Percentiles rank a stretch among this genome's conserved stretches.
Conservation (phyloP, 129 eudicot species). For the Flaveria trinervia region DNA sequence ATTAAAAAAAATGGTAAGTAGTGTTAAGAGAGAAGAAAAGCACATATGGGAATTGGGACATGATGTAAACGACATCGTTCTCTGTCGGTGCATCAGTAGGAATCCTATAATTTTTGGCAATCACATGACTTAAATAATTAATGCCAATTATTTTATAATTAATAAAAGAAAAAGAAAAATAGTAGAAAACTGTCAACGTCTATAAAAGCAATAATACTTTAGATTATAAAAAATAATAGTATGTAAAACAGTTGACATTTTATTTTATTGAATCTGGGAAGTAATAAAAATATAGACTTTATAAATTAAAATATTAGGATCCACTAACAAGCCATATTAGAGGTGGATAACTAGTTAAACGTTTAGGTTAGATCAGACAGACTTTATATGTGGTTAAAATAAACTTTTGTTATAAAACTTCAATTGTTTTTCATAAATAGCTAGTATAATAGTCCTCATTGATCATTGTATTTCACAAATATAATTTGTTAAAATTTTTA, state of each 20-base stretch:
- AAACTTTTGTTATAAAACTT: too few species aligned
- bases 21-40: background rate
- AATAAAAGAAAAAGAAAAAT: background rate
- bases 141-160: background rate
- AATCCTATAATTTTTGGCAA: slow-evolving; percentile 18
- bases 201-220: slow-evolving; percentile 12
- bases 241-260: background rate
- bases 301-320: too few species aligned
- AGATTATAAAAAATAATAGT: background rate
- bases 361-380: too few species aligned
- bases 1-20: background rate
- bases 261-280: background rate
- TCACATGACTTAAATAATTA: slow-evolving; percentile 26
- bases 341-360: too few species aligned
- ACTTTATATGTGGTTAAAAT: too few species aligned
- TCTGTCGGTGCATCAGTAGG: slow-evolving; percentile 26
- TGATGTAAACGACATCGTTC: background rate
- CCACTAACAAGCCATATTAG: too few species aligned
- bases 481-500: too few species aligned
- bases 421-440: too few species aligned
- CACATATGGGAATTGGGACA: background rate
- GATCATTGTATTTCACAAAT: too few species aligned
- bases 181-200: slow-evolving; percentile 17
- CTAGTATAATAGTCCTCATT: too few species aligned
- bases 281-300: background rate